Evolutionary conservation across 371 early-diverging fungal species (phyloP), one percentile per base, ranked within the genome.

Genomic region (Mortierella sp.): DNA sequence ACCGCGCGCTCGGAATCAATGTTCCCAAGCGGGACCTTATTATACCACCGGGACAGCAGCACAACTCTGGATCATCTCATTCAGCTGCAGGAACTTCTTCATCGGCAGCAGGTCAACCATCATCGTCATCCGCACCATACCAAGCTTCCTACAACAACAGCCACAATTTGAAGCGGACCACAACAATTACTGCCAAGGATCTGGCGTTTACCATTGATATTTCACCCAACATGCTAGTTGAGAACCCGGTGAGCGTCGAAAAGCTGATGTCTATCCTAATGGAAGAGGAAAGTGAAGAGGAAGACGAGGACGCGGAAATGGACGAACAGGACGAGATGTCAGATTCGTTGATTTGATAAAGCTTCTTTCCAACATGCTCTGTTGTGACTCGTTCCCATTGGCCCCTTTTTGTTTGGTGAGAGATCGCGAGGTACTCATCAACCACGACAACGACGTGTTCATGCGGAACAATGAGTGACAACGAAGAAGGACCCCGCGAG

Each of bases 191-290:
- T 16, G 76, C 65, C 53, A 80, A 78, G 53, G 92, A 92, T 50
- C 82, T 92, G 26, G 87, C 89, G 5, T 92, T 92, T 60, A 84
- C 91, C 2, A 83, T 90, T 39, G 83, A 83, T 30, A 80, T 90
- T 41, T 84, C 87, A 28, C 92, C 92, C 18, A 87, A 83, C 64
- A 85, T 88, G 23, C 73, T 91, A 5, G 90, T 91, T 8, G 91
- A 92, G 70, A 86, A 82, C 26, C 90, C 91, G 10, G 61, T 87
- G 49, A 88, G 87, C 54, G 83, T 88, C n/a, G 91, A 91, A 65
- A 86, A 84, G 26, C 72, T 90, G 31, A 81, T 85, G 18, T 86
- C 85, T 16, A 73, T 91, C 16, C 58, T 89, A 60, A 82, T 80
- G 39, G 87, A 87, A 52, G 83, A 84, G 5, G 82, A 86, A 51